Conservation (phyloP, 306 rosid species). For the Quercus berberidifolia region DNA sequence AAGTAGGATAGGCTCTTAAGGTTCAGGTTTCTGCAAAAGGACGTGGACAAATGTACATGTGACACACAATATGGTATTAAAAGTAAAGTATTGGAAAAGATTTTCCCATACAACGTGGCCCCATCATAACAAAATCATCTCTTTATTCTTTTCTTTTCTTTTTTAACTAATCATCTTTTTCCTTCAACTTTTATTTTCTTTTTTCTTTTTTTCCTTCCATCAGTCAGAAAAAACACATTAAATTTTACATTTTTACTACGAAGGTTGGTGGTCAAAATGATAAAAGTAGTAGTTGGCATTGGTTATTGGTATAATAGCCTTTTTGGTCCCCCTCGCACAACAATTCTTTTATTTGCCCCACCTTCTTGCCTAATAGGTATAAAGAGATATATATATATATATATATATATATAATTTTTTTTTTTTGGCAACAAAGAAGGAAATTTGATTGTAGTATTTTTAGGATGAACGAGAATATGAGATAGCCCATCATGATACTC, state of each 20-base stretch:
- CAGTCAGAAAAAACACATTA: background rate
- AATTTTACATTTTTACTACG: background rate
- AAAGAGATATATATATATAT: too few relatives aligned
- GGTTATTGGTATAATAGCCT: background rate
- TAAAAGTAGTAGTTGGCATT: slow-evolving; percentile 1
- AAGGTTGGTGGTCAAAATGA: background rate
- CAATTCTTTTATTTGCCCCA: background rate
- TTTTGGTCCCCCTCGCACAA: background rate
- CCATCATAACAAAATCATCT: slow-evolving; percentile 12
- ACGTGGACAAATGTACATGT: background rate
- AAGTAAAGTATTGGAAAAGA: background rate
- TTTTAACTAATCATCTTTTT: too few relatives aligned
- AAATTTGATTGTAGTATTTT: too few relatives aligned
- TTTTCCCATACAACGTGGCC: slow-evolving; percentile 7
- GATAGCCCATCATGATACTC: too few relatives aligned
- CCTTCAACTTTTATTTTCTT: background rate
- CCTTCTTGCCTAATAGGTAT: background rate
- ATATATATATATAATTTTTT: too few relatives aligned
- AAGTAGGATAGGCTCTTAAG: background rate
- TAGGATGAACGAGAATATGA: too few relatives aligned
- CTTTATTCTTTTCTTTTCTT: background rate
- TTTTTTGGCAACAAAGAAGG: too few relatives aligned
- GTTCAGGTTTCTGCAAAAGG: background rate
- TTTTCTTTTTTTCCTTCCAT: background rate
- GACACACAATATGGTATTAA: background rate